These are phyloP conservation scores for Turnera subulata DNA, from an alignment of 345 rosid species.

Conservation along the genomic window DNA sequence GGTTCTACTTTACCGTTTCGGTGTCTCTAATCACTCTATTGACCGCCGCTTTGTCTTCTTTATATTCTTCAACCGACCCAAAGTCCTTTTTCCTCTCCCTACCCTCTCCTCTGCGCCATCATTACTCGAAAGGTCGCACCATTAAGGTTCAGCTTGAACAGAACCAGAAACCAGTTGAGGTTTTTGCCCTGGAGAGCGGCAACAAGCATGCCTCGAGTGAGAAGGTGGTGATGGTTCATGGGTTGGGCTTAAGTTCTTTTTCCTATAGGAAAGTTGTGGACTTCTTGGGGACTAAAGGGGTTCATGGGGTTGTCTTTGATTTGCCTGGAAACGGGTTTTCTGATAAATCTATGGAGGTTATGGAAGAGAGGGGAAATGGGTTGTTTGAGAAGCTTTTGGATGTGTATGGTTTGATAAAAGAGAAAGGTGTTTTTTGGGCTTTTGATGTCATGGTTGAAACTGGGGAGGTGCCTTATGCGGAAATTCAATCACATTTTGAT, in stretches of 20 bases:
- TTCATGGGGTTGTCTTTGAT: slow-evolving; percentile 69
- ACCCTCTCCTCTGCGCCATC: slow-evolving; percentile 62
- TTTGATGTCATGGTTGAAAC: slow-evolving; percentile 91
- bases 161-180: slow-evolving; percentile 47
- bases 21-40: slow-evolving; percentile 53
- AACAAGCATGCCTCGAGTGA: slow-evolving; percentile 28
- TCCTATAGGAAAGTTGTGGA: slow-evolving; percentile 46
- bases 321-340: slow-evolving; percentile 95
- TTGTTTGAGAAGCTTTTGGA: slow-evolving; percentile 52
- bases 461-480: slow-evolving; percentile 82
- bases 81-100: slow-evolving; percentile 84
- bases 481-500: slow-evolving; percentile 23
- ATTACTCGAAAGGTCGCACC: slow-evolving; percentile 72
- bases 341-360: slow-evolving; percentile 54
- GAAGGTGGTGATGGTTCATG: slow-evolving; percentile 63
- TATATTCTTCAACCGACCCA: slow-evolving; percentile 43
- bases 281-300: slow-evolving; percentile 57
- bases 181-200: slow-evolving; percentile 56
- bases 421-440: slow-evolving; percentile 89
- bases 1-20: slow-evolving; percentile 65
- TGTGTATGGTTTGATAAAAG: slow-evolving; percentile 63
- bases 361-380: slow-evolving; percentile 56
- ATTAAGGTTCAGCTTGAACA: slow-evolving; percentile 60
- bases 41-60: slow-evolving; percentile 40
- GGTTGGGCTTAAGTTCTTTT: slow-evolving; percentile 76